phyloP scores from a whole-genome alignment of 2,329 filamentous ascomycete species.

The Chaetomiaceae sp. region DNA sequence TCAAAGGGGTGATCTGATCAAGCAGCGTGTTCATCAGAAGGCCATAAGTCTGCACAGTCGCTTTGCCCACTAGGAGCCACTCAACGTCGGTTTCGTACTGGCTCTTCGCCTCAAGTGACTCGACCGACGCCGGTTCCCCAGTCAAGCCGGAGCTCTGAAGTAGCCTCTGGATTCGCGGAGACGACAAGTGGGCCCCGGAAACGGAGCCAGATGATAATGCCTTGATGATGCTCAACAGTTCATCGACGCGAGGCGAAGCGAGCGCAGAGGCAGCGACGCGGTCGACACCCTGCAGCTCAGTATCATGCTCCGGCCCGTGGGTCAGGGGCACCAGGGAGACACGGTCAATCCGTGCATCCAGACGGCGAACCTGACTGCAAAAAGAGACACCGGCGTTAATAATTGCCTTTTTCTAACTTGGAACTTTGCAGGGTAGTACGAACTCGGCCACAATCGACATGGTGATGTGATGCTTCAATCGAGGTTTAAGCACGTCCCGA shows the following conservation, averaged over 20 bases:
- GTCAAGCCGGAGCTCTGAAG: conserved; percentile 59
- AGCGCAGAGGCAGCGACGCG: conserved; percentile 38
- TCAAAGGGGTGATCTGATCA: conserved; percentile 76
- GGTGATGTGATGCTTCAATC: conserved; percentile 18
- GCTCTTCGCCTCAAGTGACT: conserved; percentile 33
- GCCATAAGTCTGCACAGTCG: conserved; percentile 85
- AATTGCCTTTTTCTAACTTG: background rate
- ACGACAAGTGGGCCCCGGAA: conserved; percentile 57
- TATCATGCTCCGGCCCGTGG: conserved; percentile 40
- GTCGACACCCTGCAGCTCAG: conserved; percentile 26
- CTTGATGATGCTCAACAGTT: conserved; percentile 65
- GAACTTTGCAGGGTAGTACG: conserved; percentile 21
- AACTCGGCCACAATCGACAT: conserved; percentile 48
- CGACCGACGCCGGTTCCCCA: conserved; percentile 23
- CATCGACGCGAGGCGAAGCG: conserved; percentile 51
- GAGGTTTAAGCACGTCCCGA: conserved; percentile 15
- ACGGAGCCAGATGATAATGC: conserved; percentile 66
- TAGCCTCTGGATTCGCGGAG: conserved; percentile 55
- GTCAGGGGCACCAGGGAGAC: conserved; percentile 45
- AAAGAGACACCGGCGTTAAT: conserved; percentile 19
- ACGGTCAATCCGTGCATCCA: conserved; percentile 63
- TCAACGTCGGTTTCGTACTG: conserved; percentile 73
- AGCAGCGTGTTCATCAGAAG: conserved; percentile 71
- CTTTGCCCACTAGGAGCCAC: conserved; percentile 88
- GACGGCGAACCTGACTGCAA: conserved; percentile 55